Evolutionary conservation across 1,284 basidiomycete species (phyloP), one percentile per base, ranked within the genome.

Genomic region (Calocybe gambosa): DNA sequence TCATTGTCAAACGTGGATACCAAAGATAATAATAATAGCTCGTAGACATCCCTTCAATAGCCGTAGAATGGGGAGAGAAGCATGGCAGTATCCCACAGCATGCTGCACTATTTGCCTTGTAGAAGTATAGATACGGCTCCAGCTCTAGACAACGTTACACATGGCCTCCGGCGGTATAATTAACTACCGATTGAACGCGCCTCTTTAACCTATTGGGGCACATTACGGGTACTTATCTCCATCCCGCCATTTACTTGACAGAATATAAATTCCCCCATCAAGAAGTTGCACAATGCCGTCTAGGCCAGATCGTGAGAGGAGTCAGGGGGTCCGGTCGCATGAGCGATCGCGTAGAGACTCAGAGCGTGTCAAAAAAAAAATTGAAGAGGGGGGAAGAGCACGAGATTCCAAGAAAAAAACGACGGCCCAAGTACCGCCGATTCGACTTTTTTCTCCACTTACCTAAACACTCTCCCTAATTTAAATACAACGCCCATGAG

Each of bases 211-310:
- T 31, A 31, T 31, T 31, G 12, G 29, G 13, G 29, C 29, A 26
- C 5, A 26, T n/a, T 18, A 39, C 20, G 45, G n/a, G 20, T 9
- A n/a, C n/a, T 23, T 50, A 50, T 41, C 45, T 39, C 45, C 49
- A 44, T 47, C 31, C 15, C 34, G 31, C n/a, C 13, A 20, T 36
- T 42, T 51, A n/a, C n/a, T 43, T 45, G 34, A 50, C 29, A 31
- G 13, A 12, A 31, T 8, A 31, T 12, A 12, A 31, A 31, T n/a
- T 10, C 29, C 29, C 29, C 29, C 29, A 31, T 31, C 3, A 31
- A n/a, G 29, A 31, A 31, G 9, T 26, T 9, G 29, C 29, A 3
- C 3, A 3, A 31, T 10, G 29, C 29, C 29, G 29, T 31, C 29
- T 31, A 31, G 6, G 13, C 29, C 6, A 31, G 13, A 31, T n/a